phyloP scores from a whole-genome alignment of 176 grass and related monocot genomes.

The Avena insularis region DNA sequence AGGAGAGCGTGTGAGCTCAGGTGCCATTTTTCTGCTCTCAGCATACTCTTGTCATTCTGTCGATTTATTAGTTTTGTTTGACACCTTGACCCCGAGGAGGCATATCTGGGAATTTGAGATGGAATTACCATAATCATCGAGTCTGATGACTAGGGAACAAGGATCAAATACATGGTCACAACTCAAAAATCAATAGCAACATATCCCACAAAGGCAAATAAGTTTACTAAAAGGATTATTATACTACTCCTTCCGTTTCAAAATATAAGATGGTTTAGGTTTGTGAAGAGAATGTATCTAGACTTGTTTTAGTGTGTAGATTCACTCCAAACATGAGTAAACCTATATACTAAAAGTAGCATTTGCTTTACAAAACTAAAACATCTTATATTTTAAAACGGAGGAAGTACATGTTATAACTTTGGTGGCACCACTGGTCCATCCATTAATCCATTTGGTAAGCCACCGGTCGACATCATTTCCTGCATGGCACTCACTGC shows the following conservation, averaged over 20 bases:
- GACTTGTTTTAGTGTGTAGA: no score
- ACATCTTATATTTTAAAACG: no score
- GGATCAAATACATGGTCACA: not conserved
- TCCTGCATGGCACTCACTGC: conserved; percentile 32
- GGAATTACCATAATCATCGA: conserved; percentile 7
- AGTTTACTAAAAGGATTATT: conserved; percentile 13
- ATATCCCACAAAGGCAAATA: not conserved
- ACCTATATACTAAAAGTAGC: no score
- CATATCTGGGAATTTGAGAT: not conserved
- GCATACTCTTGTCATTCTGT: not conserved
- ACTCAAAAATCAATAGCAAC: not conserved
- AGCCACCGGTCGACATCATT: conserved; percentile 23
- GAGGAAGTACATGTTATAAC: conserved; percentile 22
- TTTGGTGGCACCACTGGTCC: conserved; percentile 6
- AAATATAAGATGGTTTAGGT: no score
- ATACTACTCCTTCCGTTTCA: no score
- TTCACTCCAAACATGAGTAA: no score
- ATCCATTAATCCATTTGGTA: not conserved
- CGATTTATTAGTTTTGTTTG: not conserved
- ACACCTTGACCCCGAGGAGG: not conserved
- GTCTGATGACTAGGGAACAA: not conserved
- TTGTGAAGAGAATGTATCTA: no score
- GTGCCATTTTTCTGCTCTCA: not conserved
- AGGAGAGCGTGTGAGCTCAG: not conserved
- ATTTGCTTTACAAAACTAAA: no score